These are phyloP conservation scores for Datura wrightii DNA, from an alignment of 257 asterid genomes.

Conservation along the genomic window DNA sequence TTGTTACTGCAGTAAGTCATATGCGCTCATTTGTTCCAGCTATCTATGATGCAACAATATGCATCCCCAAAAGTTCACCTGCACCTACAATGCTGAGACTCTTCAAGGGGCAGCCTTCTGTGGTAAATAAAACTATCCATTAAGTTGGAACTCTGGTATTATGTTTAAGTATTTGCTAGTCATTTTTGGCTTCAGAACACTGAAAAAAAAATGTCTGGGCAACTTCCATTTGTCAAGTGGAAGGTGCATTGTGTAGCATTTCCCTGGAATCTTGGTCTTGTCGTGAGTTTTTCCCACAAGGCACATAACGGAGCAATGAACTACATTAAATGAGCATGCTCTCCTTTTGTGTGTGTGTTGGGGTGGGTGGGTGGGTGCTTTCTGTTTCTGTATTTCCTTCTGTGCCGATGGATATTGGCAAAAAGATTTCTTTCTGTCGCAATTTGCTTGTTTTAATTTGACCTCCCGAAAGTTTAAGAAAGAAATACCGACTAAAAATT, in stretches of 20 bases:
- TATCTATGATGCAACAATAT: slow-evolving; percentile 84
- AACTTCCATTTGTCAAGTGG: neutral
- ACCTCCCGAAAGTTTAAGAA: neutral
- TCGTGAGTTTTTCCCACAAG: neutral
- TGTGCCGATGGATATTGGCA: neutral
- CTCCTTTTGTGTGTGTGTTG: neutral
- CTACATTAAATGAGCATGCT: neutral
- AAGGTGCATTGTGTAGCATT: neutral
- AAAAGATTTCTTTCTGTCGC: neutral
- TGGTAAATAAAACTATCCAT: slow-evolving; percentile 58
- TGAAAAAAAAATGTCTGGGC: neutral
- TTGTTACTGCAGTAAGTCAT: slow-evolving; percentile 85
- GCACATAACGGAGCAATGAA: neutral
- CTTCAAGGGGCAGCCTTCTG: slow-evolving; percentile 85
- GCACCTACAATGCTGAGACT: slow-evolving; percentile 92
- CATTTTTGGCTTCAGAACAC: neutral
- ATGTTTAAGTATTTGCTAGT: neutral
- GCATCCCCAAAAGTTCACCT: slow-evolving; percentile 83
- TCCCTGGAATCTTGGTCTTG: neutral
- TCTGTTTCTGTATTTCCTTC: neutral
- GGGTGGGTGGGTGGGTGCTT: neutral
- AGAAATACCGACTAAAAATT: neutral
- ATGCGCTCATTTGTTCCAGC: slow-evolving; percentile 96
- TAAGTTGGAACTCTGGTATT: neutral
- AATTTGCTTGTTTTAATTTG: neutral